These are phyloP conservation scores for Kockiozyma suomiensis DNA, from an alignment of 805 yeast species.

Conservation along the genomic window DNA sequence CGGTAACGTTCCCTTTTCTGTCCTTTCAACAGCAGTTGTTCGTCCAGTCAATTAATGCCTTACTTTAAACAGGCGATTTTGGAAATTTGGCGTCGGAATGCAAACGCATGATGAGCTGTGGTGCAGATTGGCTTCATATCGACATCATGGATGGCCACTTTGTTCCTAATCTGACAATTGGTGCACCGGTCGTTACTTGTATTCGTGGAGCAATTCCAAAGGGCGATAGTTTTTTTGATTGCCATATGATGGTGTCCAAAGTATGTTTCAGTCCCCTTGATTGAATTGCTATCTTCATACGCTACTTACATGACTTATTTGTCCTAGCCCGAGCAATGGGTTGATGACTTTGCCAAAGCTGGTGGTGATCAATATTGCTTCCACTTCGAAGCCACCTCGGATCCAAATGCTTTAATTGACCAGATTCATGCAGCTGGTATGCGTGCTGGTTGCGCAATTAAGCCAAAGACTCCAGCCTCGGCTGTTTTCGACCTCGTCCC, in stretches of 20 bases:
- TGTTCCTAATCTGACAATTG: conserved; percentile 94
- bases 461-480: conserved; percentile 89
- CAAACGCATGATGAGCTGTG: conserved; percentile 71
- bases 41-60: not conserved
- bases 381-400: conserved; percentile 82
- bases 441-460: conserved; percentile 91
- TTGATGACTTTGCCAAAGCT: conserved; percentile 83
- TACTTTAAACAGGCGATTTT: conserved; percentile 57
- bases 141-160: conserved; percentile 99
- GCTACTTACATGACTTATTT: not conserved
- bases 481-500: conserved; percentile 75
- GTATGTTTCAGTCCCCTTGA: conserved; percentile 4
- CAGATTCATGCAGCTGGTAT: conserved; percentile 78
- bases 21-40: not conserved
- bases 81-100: conserved; percentile 88
- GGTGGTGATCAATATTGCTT: conserved; percentile 97
- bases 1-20: conserved; percentile 44
- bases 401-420: conserved; percentile 72
- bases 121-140: conserved; percentile 96
- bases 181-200: conserved; percentile 83
- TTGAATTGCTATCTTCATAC: not conserved
- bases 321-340: conserved; percentile 83
- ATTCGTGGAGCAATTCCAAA: conserved; percentile 78
- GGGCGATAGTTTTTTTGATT: conserved; percentile 72
- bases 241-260: conserved; percentile 95